Percentiles rank a stretch among this genome's conserved stretches.
Evolutionary conservation across 2,329 filamentous ascomycete species (phyloP).

Genomic region (Incumbomyces lentus): DNA sequence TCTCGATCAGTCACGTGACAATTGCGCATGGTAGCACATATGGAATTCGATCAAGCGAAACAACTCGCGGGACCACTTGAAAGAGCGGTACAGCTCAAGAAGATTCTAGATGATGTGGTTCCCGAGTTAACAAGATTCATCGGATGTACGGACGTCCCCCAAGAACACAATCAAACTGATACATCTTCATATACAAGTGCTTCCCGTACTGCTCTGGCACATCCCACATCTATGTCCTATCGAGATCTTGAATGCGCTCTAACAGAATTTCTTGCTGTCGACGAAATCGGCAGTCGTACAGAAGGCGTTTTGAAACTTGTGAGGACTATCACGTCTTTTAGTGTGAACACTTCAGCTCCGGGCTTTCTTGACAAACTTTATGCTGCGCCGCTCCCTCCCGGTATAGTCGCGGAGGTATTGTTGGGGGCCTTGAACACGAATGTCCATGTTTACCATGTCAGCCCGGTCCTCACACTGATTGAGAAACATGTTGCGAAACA

Average conservation of each 20-base stretch:
- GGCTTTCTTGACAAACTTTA: slow-evolving; percentile 95
- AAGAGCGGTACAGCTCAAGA: slow-evolving; percentile 10
- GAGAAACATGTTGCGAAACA: slow-evolving; percentile 71
- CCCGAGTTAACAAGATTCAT: slow-evolving; percentile 37
- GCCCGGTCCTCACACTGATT: slow-evolving; percentile 74
- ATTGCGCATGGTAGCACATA: too few species aligned
- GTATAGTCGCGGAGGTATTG: slow-evolving; percentile 73
- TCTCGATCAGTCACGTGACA: too few species aligned
- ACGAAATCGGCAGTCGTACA: slow-evolving; percentile 50
- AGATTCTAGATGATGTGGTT: slow-evolving; percentile 26
- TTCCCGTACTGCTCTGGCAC: slow-evolving; percentile 49
- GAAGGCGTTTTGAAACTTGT: slow-evolving; percentile 65
- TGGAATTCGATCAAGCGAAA: too few species aligned
- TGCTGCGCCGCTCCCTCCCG: slow-evolving; percentile 77
- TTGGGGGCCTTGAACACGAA: slow-evolving; percentile 87
- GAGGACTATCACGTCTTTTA: slow-evolving; percentile 64
- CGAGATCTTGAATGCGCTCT: slow-evolving; percentile 43
- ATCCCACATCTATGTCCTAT: slow-evolving; percentile 50
- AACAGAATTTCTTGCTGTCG: slow-evolving; percentile 35
- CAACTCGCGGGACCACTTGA: too few species aligned
- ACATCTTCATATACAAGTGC: slow-evolving; percentile 33
- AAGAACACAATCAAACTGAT: slow-evolving; percentile 16
- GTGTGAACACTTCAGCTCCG: slow-evolving; percentile 97
- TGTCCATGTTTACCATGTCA: slow-evolving; percentile 86
- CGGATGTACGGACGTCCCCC: slow-evolving; percentile 30